phyloP scores from a whole-genome alignment of 495 filamentous ascomycete species.

The Annulohypoxylon bovei region DNA sequence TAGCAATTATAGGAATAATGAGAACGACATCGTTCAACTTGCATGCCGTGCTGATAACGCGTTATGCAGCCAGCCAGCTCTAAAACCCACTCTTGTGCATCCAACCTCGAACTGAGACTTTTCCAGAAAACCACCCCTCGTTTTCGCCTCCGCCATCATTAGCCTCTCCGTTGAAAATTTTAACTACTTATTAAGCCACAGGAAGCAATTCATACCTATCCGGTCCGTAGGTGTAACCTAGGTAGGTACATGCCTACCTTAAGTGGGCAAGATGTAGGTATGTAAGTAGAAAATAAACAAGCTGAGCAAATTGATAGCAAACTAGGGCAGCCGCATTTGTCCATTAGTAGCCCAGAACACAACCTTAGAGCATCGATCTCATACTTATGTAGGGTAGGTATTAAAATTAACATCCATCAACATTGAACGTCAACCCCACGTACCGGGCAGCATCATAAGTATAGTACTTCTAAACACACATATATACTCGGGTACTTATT shows the following conservation, averaged over 20 bases:
- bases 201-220: background rate
- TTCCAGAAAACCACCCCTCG: slow-evolving; percentile 39
- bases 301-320: slow-evolving; percentile 1
- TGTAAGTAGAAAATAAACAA: background rate
- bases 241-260: background rate
- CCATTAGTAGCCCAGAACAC: slow-evolving; percentile 17
- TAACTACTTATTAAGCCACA: background rate
- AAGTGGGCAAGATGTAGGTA: no score
- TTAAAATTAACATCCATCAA: slow-evolving; percentile 1
- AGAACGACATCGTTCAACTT: slow-evolving; percentile 17
- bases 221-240: slow-evolving; percentile 16
- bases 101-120: slow-evolving; percentile 34
- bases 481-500: background rate
- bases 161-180: background rate
- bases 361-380: slow-evolving; percentile 6
- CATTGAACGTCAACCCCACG: slow-evolving; percentile 1
- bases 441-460: background rate
- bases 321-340: slow-evolving; percentile 30
- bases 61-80: slow-evolving; percentile 27
- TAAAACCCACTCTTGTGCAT: slow-evolving; percentile 33
- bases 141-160: background rate
- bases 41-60: slow-evolving; percentile 31
- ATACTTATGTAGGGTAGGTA: no score
- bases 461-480: background rate
- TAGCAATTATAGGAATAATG: slow-evolving; percentile 4